Base-by-base conservation (phyloP, 1,284 basidiomycete species). In the Tetrapyrgos nigripes region DNA sequence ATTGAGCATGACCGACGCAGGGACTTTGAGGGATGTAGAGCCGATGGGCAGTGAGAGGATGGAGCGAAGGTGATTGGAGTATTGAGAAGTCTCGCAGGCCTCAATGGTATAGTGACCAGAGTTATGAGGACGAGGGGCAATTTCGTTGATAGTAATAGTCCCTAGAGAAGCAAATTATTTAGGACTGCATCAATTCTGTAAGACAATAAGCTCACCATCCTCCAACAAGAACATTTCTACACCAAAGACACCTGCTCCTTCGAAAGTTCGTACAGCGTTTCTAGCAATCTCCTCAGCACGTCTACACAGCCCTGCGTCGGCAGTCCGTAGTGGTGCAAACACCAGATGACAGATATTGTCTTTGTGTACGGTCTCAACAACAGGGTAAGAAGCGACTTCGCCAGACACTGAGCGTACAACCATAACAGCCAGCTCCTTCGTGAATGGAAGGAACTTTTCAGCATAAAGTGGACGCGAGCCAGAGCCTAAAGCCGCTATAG, bases 71-170 rank as follows among this genome's bases (percentile, higher is more conserved):
- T 99, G 97, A 70, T 98, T 98, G 74, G 97, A 96, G 78, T 96
- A 99, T 77, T 99, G 97, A 13, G 95, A 98, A 2, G 95, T 93
- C 66, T 94, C 84, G 74, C 94, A 97, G 0, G 97, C 96, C 77
- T 98, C 97, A 70, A 99, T 98, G n/a, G 97, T 98, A 76, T 98
- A 98, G 74, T 99, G 97, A 0, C 97, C 97, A 9, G 96, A 98
- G 77, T 99, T 99, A 76, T 99, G 97, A 1, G 97, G 97, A 23
- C 97, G 86, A n/a, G 97, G 97, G 0, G 97, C 97, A 62, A 99
- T 98, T 78, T 99, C 97, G 76, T 99, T 99, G 65, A 99, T 84
- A 59, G 91, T 87, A 3, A 99, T 82, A 0, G 80, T 76, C 24
- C 92, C 94, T 96, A 57, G 64, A 47, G 57, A 51, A 27, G 31